Evolutionary conservation across 1,284 basidiomycete genomes (phyloP).

Genomic region (Ceratobasidium sp.): DNA sequence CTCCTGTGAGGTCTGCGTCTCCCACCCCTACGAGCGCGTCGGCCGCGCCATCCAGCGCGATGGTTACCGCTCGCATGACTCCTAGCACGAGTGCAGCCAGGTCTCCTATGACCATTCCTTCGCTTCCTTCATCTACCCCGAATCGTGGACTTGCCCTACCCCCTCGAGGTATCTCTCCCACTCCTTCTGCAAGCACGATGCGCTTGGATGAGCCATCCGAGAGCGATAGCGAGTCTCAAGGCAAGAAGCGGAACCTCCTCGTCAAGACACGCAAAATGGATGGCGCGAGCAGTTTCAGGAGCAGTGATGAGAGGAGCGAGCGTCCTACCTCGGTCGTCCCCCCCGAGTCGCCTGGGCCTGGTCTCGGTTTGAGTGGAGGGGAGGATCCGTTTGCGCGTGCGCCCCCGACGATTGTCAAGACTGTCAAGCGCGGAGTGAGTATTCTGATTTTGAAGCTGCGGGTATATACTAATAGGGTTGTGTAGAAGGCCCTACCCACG

Average conservation of each 20-base stretch:
- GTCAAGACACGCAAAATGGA: slow-evolving; percentile 35
- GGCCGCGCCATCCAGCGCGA: slow-evolving; percentile 10
- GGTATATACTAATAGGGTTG: not conserved
- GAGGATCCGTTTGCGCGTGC: slow-evolving; percentile 37
- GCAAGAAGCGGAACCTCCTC: slow-evolving; percentile 31
- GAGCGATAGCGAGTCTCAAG: slow-evolving; percentile 21
- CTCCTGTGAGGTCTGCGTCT: not conserved
- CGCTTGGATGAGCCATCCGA: slow-evolving; percentile 5
- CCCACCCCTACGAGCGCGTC: slow-evolving; percentile 21
- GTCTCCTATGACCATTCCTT: slow-evolving; percentile 1
- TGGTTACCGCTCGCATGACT: slow-evolving; percentile 33
- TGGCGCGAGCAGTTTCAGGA: slow-evolving; percentile 26
- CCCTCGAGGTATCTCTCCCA: slow-evolving; percentile 9
- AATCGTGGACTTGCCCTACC: not conserved
- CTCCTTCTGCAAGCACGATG: not conserved
- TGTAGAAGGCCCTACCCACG: slow-evolving; percentile 10
- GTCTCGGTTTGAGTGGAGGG: slow-evolving; percentile 5
- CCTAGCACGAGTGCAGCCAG: slow-evolving; percentile 11
- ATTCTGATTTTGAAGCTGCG: not conserved
- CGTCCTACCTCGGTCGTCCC: not conserved
- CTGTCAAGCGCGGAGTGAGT: slow-evolving; percentile 10
- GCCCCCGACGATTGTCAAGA: slow-evolving; percentile 35
- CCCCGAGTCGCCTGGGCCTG: not conserved
- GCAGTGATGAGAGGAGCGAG: slow-evolving; percentile 19
- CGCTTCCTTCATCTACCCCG: not conserved